phyloP scores from a whole-genome alignment of 352 stramenopile species.

The Phytophthora sansomeana region DNA sequence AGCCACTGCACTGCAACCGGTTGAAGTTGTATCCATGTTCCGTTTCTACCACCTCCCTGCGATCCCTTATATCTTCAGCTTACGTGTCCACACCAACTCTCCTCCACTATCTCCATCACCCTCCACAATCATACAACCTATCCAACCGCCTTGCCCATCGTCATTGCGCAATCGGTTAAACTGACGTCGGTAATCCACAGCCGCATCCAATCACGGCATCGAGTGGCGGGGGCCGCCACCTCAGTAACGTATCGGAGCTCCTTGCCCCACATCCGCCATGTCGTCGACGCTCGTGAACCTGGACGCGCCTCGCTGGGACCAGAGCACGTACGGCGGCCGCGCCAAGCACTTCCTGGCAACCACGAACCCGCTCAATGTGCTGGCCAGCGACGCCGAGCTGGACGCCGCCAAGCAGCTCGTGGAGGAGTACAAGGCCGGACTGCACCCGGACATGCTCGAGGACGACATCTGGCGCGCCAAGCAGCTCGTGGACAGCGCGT shows the following conservation, averaged over 20 bases:
- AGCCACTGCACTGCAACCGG: slow-evolving; percentile 3
- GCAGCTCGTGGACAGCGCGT: slow-evolving; percentile 88
- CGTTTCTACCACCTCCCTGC: not conserved
- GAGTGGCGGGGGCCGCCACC: slow-evolving; percentile 7
- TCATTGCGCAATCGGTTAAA: slow-evolving; percentile 29
- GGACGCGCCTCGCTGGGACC: slow-evolving; percentile 84
- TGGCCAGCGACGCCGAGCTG: slow-evolving; percentile 78
- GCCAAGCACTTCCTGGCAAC: slow-evolving; percentile 88
- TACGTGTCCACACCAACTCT: not conserved
- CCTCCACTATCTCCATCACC: not conserved
- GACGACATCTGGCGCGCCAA: slow-evolving; percentile 88
- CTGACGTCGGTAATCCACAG: slow-evolving; percentile 2
- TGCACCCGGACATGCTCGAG: slow-evolving; percentile 49
- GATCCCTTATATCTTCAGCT: not conserved
- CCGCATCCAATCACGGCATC: slow-evolving; percentile 31
- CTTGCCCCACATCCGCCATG: slow-evolving; percentile 14
- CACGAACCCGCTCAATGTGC: slow-evolving; percentile 88
- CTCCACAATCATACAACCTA: not conserved
- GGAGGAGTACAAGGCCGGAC: slow-evolving; percentile 66
- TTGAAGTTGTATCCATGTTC: slow-evolving; percentile 30
- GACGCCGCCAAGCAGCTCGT: slow-evolving; percentile 77
- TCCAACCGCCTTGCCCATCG: not conserved
- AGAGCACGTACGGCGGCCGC: slow-evolving; percentile 80
- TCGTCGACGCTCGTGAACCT: slow-evolving; percentile 48
- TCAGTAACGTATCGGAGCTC: slow-evolving; percentile 20